Percentiles rank a stretch among this genome's conserved stretches.
Evolutionary conservation across 1,139 yeast species (phyloP).

Genomic region (Petasospora fabianii): DNA sequence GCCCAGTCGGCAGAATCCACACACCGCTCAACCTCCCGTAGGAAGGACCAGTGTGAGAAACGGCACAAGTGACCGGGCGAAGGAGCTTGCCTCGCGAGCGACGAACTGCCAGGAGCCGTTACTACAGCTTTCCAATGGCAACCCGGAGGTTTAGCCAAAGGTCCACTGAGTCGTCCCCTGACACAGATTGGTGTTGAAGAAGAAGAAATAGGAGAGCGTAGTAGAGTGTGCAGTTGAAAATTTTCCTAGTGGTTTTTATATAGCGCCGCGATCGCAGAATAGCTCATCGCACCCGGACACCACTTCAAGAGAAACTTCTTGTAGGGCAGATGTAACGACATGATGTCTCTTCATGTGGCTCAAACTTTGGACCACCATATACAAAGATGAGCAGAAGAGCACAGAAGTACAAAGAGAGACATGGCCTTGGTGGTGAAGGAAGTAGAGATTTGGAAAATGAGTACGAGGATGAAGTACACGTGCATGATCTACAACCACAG

Average conservation of each 20-base stretch:
- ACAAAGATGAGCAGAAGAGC: slow-evolving; percentile 25
- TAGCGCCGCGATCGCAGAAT: not conserved
- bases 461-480: slow-evolving; percentile 4
- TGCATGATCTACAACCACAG: not conserved
- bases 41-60: slow-evolving; percentile 39
- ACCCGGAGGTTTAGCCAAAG: slow-evolving; percentile 18
- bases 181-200: slow-evolving; percentile 26
- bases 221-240: slow-evolving; percentile 7
- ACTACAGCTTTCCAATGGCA: slow-evolving; percentile 22
- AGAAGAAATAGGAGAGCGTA: not conserved
- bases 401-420: slow-evolving; percentile 16
- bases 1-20: slow-evolving; percentile 26
- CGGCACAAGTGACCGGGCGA: slow-evolving; percentile 12
- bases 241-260: slow-evolving; percentile 13
- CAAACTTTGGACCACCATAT: too few species aligned
- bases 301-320: slow-evolving; percentile 1
- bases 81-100: slow-evolving; percentile 57
- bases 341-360: too few species aligned
- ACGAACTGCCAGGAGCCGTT: slow-evolving; percentile 54
- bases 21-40: slow-evolving; percentile 54
- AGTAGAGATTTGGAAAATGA: slow-evolving; percentile 1
- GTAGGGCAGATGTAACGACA: slow-evolving; percentile 3
- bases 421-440: not conserved
- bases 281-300: slow-evolving; percentile 10
- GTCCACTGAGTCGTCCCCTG: slow-evolving; percentile 23